Base-by-base conservation (phyloP, 495 filamentous ascomycete genomes). In the Hypoxylon intermedium region DNA sequence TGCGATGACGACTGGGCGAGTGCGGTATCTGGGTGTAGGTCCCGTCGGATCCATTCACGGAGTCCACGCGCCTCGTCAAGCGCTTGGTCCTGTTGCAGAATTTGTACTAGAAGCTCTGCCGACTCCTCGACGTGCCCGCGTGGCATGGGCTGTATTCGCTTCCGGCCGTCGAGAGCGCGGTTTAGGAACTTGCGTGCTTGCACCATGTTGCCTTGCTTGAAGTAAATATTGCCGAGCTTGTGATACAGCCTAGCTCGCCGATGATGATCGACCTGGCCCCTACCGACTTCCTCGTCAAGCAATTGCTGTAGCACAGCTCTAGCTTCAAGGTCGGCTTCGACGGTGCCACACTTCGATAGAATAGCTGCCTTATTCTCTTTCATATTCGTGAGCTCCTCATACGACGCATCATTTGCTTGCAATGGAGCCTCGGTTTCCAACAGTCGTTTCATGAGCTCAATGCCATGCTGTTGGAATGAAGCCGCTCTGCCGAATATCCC, bases 331-430 rank as follows among this genome's bases (percentile, higher is more conserved):
- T 60, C 31, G 13, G 7, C 47, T 34, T 70, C 46, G 3, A 19
- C 19, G 28, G 20, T 65, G 26, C 53, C 40, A 16, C 52, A 67
- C 16, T 47, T 33, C 28, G 47, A 37, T 3, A 65, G 26, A 19
- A 68, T 68, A 19, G 65, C 65, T 6, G 65, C 65, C 18, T 65
- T 49, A 9, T 34, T 50, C 53, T 70, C 67, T 9, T 45, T 57
- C 67, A 70, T 70, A 31, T 60, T 31, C 4, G 43, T 23, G 11
- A 61, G 40, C 6, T 52, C 41, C n/a, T 40, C 49, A 28, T 45
- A 9, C 19, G 56, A 45, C 12, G 28, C 6, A 31, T 41, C 37
- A 6, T 44, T 23, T 41, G 46, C 5, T 2, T 2, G 9, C 3
- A 15, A 2, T 9, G 40, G 18, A 6, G 12, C 33, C 20, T 48